Conservation (phyloP, 805 yeast species). For the Scheffersomyces amazonensis region DNA sequence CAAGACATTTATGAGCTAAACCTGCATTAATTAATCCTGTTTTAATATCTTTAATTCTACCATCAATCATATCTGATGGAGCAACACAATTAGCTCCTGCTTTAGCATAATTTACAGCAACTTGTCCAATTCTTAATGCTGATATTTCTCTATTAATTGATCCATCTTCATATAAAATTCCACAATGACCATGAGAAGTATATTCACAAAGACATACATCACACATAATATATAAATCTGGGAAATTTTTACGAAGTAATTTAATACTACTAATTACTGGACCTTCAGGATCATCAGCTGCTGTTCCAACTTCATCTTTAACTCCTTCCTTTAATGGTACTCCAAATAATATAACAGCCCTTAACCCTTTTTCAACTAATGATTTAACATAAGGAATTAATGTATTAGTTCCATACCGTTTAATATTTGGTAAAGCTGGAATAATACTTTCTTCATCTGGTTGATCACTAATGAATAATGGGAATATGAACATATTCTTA, state of each 20-base stretch:
- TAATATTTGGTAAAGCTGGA: constrained; percentile 82
- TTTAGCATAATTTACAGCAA: constrained; percentile 89
- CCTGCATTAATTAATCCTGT: constrained; percentile 75
- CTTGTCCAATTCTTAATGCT: constrained; percentile 84
- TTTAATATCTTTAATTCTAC: constrained; percentile 86
- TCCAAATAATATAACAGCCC: constrained; percentile 87
- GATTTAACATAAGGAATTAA: constrained; percentile 67
- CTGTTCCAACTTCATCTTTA: constrained; percentile 80
- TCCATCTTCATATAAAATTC: constrained; percentile 85
- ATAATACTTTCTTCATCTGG: constrained; percentile 77
- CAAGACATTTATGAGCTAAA: constrained; percentile 82
- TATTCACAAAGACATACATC: constrained; percentile 97
- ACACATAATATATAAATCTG: constrained; percentile 82
- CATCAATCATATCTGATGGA: constrained; percentile 98
- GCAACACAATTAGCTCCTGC: constrained; percentile 97
- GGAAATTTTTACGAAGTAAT: constrained; percentile 61
- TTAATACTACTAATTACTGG: constrained; percentile 86
- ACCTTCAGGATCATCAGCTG: constrained; percentile 95
- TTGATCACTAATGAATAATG: constrained; percentile 78
- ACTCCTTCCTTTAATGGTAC: constrained; percentile 74
- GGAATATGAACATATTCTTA: constrained; percentile 90
- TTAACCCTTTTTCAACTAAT: constrained; percentile 76
- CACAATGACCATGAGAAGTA: constrained; percentile 98
- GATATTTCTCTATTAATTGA: constrained; percentile 70
- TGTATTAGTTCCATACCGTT: constrained; percentile 79